Evolutionary conservation across 2,329 filamentous ascomycete genomes (phyloP), one percentile per base, ranked within the genome.

Genomic region (Cladophialophora bantiana): DNA sequence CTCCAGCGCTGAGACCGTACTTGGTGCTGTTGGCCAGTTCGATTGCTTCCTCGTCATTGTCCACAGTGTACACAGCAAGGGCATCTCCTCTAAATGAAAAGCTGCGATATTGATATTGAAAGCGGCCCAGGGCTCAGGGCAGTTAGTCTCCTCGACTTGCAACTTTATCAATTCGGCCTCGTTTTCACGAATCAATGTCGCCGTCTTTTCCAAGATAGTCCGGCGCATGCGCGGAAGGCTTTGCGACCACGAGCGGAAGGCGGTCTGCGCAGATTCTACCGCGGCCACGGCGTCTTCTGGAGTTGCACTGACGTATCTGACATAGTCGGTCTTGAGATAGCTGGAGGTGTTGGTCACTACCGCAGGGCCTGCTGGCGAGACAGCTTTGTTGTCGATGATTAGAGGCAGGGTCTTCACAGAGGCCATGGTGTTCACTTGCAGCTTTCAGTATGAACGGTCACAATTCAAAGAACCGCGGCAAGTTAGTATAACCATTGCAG

Each of bases 21-120:
- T 54, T 57, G 55, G 62, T 52, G 31, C 68, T 62, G 61, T 73
- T 74, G 1, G 70, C 69, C 15, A 61, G 38, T 12, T 59, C 18
- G 32, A 73, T 48, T 12, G 65, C 69, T 9, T 97, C 92, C 13
- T 86, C 86, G 72, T 97, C 94, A 72, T 83, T 83, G 75, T 88
- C 86, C 66, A 97, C 93, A 78, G 90, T 92, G 89, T 94, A 92
- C 20, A 97, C 87, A 0, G 93, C 89, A 73, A 97, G 93, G 26
- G 96, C 31, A 65, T 59, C 45, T 65, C 55, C 45, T 60, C 55
- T 15, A 65, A 69, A 55, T 59, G 56, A n/a, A 52, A 31, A 9
- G 45, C 62, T 1, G 62, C 54, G n/a, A 58, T 15, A 13, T 26
- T 38, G 34, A 59, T 45, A 18, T 59, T 59, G 40, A 53, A 38